A percentile compares a stretch with the other conserved stretches of the same genome.
These are phyloP conservation scores for Gossypium trilobum DNA, from an alignment of 441 rosid species.

Conservation along the genomic window DNA sequence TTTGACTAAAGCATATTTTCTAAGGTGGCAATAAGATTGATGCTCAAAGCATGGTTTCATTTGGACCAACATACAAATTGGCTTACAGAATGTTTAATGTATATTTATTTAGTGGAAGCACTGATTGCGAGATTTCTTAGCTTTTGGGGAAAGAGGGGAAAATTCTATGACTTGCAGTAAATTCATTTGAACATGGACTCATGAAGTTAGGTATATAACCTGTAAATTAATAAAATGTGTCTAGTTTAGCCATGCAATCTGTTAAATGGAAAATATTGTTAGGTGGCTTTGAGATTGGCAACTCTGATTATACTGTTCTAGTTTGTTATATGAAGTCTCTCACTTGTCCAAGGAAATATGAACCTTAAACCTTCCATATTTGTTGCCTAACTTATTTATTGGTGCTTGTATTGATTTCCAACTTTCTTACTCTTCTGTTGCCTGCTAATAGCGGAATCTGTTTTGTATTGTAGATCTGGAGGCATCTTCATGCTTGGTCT, in stretches of 20 bases:
- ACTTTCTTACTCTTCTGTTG: background rate
- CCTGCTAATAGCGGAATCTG: background rate
- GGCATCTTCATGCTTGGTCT: conserved; percentile 15
- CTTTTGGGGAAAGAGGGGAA: background rate
- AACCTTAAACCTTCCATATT: background rate
- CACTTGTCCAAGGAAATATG: conserved; percentile 1
- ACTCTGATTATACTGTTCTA: background rate
- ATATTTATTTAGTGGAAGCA: background rate
- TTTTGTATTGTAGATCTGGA: background rate
- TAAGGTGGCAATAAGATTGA: background rate
- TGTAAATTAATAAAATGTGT: background rate
- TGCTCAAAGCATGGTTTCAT: background rate
- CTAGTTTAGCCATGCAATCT: background rate
- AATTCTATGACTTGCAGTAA: background rate
- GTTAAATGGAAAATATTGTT: background rate
- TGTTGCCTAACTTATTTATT: background rate
- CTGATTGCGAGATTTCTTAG: background rate
- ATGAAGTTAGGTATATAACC: background rate
- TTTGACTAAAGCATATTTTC: background rate
- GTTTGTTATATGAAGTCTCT: background rate
- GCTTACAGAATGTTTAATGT: background rate
- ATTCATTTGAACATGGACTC: background rate
- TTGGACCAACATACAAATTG: background rate
- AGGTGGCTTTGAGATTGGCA: background rate
- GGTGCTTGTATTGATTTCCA: background rate